Base-by-base conservation (phyloP, 2,329 filamentous ascomycete species). In the Ceratocystis cacaofunesta region DNA sequence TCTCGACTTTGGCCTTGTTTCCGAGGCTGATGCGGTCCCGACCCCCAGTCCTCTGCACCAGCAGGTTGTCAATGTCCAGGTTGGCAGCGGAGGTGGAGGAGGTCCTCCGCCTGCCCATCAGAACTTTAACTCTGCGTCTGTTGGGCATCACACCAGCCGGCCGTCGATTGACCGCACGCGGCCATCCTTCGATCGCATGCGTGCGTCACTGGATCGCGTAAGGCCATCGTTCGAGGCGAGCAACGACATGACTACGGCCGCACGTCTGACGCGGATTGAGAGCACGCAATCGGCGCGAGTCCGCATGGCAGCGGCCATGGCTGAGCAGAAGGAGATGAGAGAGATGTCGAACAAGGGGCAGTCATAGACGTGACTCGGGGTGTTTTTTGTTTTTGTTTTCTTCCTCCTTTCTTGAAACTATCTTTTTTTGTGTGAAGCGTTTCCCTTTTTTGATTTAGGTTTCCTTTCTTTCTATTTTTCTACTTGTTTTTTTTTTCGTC, bases 171-270 rank as follows among this genome's bases (percentile, higher is more conserved):
- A 91, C 68, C 81, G 87, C 68, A 80, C 86, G 4, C 80, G 90
- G 69, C 90, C 90, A 50, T 95, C 90, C n/a, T 95, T 89, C 73
- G 92, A 97, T 72, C 84, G 92, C 65, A 84, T 95, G 71, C 82
- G 92, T 62, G 85, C 85, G 68, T 95, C 90, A 0, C 92, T 95
- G 84, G 94, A 97, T 72, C 85, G 87, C 30, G 84, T 90, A 19
- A 82, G 91, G 70, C 82, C 88, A 10, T 92, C 89, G 74, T 96
- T 90, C 73, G 92, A 96, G 75, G 85, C 85, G 46, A 94, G 87
- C 74, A 88, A 85, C 71, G 94, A 97, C 71, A 96, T 96, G 72
- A 96, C 92, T 0, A 92, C 89, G 32, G 92, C 92, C 15, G 90
- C 90, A 46, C 85, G 92, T 73, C 77, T 99, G 69, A 87, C 86